Conservation (phyloP, 1,284 basidiomycete species). For the Tylopilus orsonianus region DNA sequence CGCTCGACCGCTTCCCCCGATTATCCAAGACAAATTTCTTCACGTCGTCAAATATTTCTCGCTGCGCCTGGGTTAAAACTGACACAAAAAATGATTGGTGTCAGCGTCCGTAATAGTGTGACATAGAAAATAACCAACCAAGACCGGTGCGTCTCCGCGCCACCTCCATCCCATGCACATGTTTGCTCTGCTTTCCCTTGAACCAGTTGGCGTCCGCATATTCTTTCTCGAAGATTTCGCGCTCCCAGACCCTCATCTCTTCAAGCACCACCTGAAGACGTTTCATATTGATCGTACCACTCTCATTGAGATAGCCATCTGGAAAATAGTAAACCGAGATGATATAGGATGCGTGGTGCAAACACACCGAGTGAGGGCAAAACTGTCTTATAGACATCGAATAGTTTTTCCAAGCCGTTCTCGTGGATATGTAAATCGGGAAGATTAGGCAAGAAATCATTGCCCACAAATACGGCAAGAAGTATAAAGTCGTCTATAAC, state of each 20-base stretch:
- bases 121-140: conserved; percentile 39
- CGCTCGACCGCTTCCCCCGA: conserved; percentile 40
- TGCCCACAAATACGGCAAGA: conserved; percentile 94
- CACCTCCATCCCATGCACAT: conserved; percentile 59
- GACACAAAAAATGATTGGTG: background rate
- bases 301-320: conserved; percentile 95
- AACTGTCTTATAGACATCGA: conserved; percentile 93
- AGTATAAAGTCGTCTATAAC: conserved; percentile 98
- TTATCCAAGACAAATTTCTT: conserved; percentile 70
- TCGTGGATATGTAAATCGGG: conserved; percentile 98
- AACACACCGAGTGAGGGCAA: conserved; percentile 74
- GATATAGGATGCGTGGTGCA: background rate
- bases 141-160: conserved; percentile 50
- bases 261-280: conserved; percentile 87
- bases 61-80: conserved; percentile 76
- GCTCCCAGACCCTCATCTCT: conserved; percentile 86
- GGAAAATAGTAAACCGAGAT: conserved; percentile 1
- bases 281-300: conserved; percentile 78
- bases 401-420: conserved; percentile 90
- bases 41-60: conserved; percentile 74
- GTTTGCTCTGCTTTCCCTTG: conserved; percentile 83
- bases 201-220: conserved; percentile 88
- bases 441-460: conserved; percentile 95
- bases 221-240: conserved; percentile 88
- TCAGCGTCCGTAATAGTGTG: background rate